A percentile compares a stretch with the other conserved stretches of the same genome.
Evolutionary conservation across 495 filamentous ascomycete genomes (phyloP).

Genomic region (Podospora didyma): DNA sequence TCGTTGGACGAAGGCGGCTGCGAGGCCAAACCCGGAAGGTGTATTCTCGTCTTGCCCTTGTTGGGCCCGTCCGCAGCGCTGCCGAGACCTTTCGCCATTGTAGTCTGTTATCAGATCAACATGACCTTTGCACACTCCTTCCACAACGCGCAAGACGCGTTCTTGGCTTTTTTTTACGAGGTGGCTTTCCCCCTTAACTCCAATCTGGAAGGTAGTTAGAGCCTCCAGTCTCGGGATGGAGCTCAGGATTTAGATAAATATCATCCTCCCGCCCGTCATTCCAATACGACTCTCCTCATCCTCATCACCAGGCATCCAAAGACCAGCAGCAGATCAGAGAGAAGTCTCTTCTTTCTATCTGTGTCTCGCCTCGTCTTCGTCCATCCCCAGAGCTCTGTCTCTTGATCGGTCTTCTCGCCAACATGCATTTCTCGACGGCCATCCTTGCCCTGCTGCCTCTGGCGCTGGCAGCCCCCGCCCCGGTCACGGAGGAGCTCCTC

Average conservation of each 20-base stretch:
- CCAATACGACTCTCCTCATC: background rate
- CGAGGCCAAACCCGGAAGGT: slow-evolving; percentile 27
- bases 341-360: slow-evolving; percentile 2
- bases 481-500: background rate
- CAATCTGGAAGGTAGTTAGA: slow-evolving; percentile 15
- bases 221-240: no score
- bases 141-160: background rate
- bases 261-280: background rate
- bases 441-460: slow-evolving; percentile 21
- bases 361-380: background rate
- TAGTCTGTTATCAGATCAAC: slow-evolving; percentile 6
- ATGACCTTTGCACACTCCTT: background rate
- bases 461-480: slow-evolving; percentile 20
- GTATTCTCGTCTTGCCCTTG: slow-evolving; percentile 13
- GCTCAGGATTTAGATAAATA: slow-evolving; percentile 15
- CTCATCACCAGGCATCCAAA: background rate
- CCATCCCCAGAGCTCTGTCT: slow-evolving; percentile 1
- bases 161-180: slow-evolving; percentile 4
- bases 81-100: background rate
- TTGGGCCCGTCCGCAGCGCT: slow-evolving; percentile 6
- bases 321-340: slow-evolving; percentile 1
- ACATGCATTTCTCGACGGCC: slow-evolving; percentile 8
- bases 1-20: slow-evolving; percentile 5
- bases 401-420: background rate
- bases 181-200: background rate